Base-by-base conservation (phyloP, 768 basidiomycete species). In the Phlebiopsis flavidoalba region DNA sequence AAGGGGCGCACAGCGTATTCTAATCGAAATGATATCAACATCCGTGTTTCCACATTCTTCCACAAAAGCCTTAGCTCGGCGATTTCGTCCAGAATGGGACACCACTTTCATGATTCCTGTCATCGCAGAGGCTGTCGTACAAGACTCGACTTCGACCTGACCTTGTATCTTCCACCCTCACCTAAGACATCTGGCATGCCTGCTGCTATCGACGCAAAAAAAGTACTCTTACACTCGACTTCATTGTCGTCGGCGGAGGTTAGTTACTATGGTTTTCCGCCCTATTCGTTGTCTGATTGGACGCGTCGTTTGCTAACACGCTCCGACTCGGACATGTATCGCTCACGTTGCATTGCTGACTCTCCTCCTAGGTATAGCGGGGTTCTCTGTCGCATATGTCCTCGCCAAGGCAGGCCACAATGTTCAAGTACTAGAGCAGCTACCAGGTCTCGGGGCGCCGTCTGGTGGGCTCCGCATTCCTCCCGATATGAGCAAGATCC, bases 321-420 rank as follows among this genome's bases (percentile, higher is more conserved):
- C 37, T 24, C 55, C 31, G 31, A 33, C n/a, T 54, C 53, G 26
- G 26, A 12, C 21, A 54, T n/a, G 21, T 1, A 36, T 43, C 40
- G 3, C 17, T 17, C 40, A 43, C 12, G 40, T 17, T 6, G 12
- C 40, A 8, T 43, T 17, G 40, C 40, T 43, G 40, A 43, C 40
- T 2, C 17, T 12, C 3, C 40, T 12, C 11, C 12, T 43, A 65
- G 79, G 81, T 17, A 75, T 87, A 14, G 76, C 80, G 37, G 87
- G 86, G 8, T 72, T 86, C 53, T 79, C 85, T 4, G 73, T 79
- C 37, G 86, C 86, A 5, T 80, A 79, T 64, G 74, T 81, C 14
- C 74, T 88, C 46, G 76, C 76, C 51, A 78, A 77, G 64, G 80
- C 80, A 5, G 86, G 87, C 7, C 87, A 88, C 71, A 72, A 74